A percentile compares a stretch with the other conserved stretches of the same genome.
phyloP scores from a whole-genome alignment of 208 protist species.

The Trypanosoma boissoni region DNA sequence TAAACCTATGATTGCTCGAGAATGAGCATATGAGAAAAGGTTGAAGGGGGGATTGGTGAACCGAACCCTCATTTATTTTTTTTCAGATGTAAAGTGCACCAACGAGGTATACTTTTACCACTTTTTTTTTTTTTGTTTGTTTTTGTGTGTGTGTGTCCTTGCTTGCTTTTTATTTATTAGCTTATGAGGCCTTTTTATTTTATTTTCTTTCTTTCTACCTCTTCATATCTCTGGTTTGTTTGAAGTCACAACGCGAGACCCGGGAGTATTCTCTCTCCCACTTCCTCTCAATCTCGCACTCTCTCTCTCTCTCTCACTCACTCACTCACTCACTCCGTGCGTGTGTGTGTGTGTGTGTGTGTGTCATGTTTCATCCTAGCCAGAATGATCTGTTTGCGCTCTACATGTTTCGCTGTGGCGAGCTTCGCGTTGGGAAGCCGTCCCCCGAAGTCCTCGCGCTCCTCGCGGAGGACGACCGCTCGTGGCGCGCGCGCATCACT shows the following conservation, averaged over 20 bases:
- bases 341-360: no score
- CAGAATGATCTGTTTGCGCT: constrained; percentile 75
- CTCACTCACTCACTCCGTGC: no score
- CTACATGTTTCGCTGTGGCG: constrained; percentile 57
- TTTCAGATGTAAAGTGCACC: no score
- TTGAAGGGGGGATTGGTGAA: no score
- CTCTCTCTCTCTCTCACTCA: no score
- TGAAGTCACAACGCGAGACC: no score
- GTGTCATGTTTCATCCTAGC: constrained; percentile 17
- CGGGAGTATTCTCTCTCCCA: no score
- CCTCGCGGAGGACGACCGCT: constrained; percentile 45
- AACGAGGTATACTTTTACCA: no score
- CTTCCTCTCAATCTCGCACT: no score
- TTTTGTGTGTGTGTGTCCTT: constrained; percentile 1
- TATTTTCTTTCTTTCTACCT: neutral
- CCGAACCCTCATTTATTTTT: no score
- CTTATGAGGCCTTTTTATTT: neutral
- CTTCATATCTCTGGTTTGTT: neutral
- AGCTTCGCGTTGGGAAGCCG: constrained; percentile 50
- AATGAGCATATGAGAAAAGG: constrained; percentile 2
- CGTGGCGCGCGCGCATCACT: constrained; percentile 26
- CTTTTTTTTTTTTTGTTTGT: neutral
- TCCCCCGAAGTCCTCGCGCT: constrained; percentile 46
- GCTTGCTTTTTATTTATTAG: neutral
- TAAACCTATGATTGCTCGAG: constrained; percentile 21